Base-by-base conservation (phyloP, 164 flowering plant species). In the Kingdonia uniflora region DNA sequence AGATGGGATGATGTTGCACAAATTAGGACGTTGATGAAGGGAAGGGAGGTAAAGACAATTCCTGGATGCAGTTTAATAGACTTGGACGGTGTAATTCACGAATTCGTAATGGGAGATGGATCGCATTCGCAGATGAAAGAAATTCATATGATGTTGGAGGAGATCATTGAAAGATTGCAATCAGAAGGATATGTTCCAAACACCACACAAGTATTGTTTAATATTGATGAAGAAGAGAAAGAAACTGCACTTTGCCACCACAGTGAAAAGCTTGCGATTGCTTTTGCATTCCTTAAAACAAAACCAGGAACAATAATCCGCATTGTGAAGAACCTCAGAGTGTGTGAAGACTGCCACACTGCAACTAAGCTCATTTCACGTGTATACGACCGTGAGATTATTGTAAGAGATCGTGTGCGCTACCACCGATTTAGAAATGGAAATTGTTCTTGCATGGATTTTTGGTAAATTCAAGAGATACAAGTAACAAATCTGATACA, bases 201-300 rank as follows among this genome's bases (percentile, higher is more conserved):
- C 42, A 66, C 75, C 2, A 57, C 66, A 19, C 58, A 71, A 42
- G 69, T 71, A 24, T 56, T 71, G 63, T 61, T 71, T 55, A 60
- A 74, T 19, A 68, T 71, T 25, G 75, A 63, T 2, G 78, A 74
- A 57, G 78, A 74, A 26, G 75, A 74, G 49, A 74, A 74, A 53
- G 75, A 71, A 61, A 63, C 68, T 47, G 61, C 65, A 14, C 52
- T 71, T 49, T 56, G 58, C 52, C 54, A 71, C 24, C 77, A 74
- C 40, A 70, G 72, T 54, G 74, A 70, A 54, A 70, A 67, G 46
- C 63, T 74, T 53, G 75, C 73, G 12, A 64, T 71, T 50, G 75
- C 73, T 33, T 65, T 70, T 46, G 75, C 71, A 35, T 23, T 71
- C 13, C 65, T 71, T 1, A 74, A 56, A 15, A 68, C 71, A 5